phyloP scores from a whole-genome alignment of 2,329 filamentous ascomycete genomes.

The Neonectria hederae region DNA sequence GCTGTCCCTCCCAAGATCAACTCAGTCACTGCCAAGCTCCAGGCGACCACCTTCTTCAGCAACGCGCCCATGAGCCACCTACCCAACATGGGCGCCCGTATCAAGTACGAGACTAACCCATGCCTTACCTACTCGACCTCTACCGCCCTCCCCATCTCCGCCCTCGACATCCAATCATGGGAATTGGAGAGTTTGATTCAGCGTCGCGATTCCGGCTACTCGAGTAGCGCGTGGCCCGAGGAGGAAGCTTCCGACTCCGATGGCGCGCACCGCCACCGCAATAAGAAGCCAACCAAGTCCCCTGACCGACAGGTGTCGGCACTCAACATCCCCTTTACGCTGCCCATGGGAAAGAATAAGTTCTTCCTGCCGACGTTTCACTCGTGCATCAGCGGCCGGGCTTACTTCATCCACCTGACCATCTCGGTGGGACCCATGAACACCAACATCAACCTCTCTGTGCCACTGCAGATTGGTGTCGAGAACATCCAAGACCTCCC shows the following conservation, averaged over 20 bases:
- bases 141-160: slow-evolving; percentile 51
- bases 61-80: slow-evolving; percentile 55
- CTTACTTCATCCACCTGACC: slow-evolving; percentile 62
- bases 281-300: slow-evolving; percentile 41
- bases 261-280: slow-evolving; percentile 32
- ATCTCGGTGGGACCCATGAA: slow-evolving; percentile 55
- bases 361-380: slow-evolving; percentile 67
- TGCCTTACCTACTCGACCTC: slow-evolving; percentile 59
- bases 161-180: slow-evolving; percentile 54
- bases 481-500: slow-evolving; percentile 48
- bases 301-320: slow-evolving; percentile 53
- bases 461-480: slow-evolving; percentile 64
- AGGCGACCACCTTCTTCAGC: slow-evolving; percentile 63
- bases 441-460: slow-evolving; percentile 54
- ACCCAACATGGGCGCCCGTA: slow-evolving; percentile 61
- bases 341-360: slow-evolving; percentile 59
- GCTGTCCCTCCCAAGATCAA: slow-evolving; percentile 59
- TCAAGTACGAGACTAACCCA: slow-evolving; percentile 51
- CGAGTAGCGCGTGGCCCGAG: slow-evolving; percentile 50
- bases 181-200: slow-evolving; percentile 45
- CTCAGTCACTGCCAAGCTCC: slow-evolving; percentile 60
- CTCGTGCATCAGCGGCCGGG: slow-evolving; percentile 64
- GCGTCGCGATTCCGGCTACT: slow-evolving; percentile 65
- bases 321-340: slow-evolving; percentile 58
- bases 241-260: slow-evolving; percentile 50